Percentiles rank a stretch among this genome's conserved stretches.
Conservation (phyloP, 208 protist species). For the Crithidia brevicula region DNA sequence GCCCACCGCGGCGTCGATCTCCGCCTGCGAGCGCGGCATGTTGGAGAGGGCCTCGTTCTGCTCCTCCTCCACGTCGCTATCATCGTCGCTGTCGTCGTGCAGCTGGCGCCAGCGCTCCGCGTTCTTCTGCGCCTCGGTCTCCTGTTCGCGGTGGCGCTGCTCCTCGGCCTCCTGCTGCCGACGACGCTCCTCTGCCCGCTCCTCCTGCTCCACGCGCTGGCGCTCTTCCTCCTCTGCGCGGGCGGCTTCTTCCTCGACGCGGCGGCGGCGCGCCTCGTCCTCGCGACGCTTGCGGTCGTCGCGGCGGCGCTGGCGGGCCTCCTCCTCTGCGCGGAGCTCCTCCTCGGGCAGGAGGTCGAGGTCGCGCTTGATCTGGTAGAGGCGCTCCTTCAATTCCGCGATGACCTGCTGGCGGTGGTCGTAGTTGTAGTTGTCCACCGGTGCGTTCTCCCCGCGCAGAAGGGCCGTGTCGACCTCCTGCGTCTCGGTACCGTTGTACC, state of each 20-base stretch:
- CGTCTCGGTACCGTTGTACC: conserved; percentile 78
- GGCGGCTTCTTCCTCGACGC: conserved; percentile 17
- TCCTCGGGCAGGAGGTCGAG: conserved; percentile 78
- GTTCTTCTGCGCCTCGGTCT: conserved; percentile 17
- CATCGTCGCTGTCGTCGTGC: conserved; percentile 44
- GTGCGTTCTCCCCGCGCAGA: conserved; percentile 33
- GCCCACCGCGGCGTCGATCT: conserved; percentile 36
- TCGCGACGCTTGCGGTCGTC: conserved; percentile 30
- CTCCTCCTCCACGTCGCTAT: conserved; percentile 40
- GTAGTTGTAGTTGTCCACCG: conserved; percentile 64
- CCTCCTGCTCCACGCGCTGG: conserved; percentile 37
- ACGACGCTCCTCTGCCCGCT: conserved; percentile 14
- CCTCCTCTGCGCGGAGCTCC: conserved; percentile 53
- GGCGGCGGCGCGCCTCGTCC: conserved; percentile 29
- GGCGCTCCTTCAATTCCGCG: conserved; percentile 60
- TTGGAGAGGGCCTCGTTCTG: conserved; percentile 27
- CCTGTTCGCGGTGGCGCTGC: conserved; percentile 8
- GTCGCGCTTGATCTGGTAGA: conserved; percentile 79
- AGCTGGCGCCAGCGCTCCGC: conserved; percentile 23
- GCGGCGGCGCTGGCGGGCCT: conserved; percentile 34
- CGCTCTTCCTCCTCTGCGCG: conserved; percentile 32
- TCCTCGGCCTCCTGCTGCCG: conserved; percentile 30
- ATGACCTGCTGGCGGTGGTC: conserved; percentile 61
- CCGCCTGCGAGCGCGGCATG: conserved; percentile 38
- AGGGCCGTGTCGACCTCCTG: conserved; percentile 48